Percentiles rank a stretch among this genome's conserved stretches.
Evolutionary conservation across 2,329 filamentous ascomycete genomes (phyloP).

Genomic region (Pestalotiopsis sp.): DNA sequence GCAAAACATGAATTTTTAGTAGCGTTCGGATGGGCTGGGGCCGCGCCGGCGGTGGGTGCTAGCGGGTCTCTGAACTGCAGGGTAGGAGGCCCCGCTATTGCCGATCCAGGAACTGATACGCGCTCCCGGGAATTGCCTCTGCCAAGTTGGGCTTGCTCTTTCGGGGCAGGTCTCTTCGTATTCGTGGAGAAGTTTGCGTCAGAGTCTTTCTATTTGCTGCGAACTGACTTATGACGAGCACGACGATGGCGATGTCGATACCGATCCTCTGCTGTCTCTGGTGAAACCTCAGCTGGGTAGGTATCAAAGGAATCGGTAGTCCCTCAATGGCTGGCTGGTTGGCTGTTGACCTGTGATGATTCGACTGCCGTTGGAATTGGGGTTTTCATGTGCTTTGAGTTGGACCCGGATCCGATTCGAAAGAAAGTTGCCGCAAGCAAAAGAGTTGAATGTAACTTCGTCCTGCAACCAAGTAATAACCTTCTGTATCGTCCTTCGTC

Average conservation of each 20-base stretch:
- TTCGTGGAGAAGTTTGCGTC: background rate
- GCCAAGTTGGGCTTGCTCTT: background rate
- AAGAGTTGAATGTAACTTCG: background rate
- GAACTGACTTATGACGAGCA: background rate
- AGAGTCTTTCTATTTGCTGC: background rate
- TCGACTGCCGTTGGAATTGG: background rate
- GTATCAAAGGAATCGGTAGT: background rate
- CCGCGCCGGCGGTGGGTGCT: background rate
- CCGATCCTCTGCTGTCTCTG: background rate
- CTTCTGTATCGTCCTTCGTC: background rate
- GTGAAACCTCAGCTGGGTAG: background rate
- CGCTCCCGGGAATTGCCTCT: background rate
- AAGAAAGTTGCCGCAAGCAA: background rate
- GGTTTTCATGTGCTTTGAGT: background rate
- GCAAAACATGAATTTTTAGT: background rate
- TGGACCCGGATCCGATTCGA: background rate
- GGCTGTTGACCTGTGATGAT: background rate
- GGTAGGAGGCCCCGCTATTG: constrained; percentile 1
- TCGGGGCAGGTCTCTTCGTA: background rate
- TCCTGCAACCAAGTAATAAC: background rate
- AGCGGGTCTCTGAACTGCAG: background rate
- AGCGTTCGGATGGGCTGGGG: background rate
- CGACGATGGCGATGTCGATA: background rate
- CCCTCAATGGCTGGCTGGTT: background rate
- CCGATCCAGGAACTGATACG: constrained; percentile 8